Conservation (phyloP, 352 stramenopile genomes). For the Phytopythium oedochilum region DNA sequence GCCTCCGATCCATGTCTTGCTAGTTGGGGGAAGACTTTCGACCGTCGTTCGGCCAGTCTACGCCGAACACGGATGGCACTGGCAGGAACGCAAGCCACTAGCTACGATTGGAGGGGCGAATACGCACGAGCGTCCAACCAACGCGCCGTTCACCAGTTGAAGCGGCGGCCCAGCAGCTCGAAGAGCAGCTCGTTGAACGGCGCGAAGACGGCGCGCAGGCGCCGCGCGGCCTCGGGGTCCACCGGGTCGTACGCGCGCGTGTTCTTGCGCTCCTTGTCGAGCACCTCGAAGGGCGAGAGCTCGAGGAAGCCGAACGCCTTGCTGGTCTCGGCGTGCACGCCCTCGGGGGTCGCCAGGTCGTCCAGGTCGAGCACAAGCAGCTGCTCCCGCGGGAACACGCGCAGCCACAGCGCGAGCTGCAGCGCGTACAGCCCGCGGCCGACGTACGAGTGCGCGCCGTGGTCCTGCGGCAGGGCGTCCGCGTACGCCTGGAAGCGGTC, state of each 20-base stretch:
- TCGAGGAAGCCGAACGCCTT: slow-evolving; percentile 49
- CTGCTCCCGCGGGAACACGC: slow-evolving; percentile 78
- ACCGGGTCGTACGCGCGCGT: slow-evolving; percentile 51
- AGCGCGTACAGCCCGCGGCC: slow-evolving; percentile 90
- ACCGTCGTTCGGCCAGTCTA: no score
- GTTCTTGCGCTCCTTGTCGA: slow-evolving; percentile 63
- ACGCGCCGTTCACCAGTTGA: slow-evolving; percentile 26
- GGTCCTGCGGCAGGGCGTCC: slow-evolving; percentile 30
- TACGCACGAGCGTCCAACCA: no score
- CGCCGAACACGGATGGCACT: no score
- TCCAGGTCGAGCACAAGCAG: slow-evolving; percentile 89
- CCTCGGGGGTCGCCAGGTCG: slow-evolving; percentile 57
- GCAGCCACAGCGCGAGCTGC: slow-evolving; percentile 89
- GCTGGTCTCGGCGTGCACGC: slow-evolving; percentile 27
- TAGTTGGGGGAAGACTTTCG: no score
- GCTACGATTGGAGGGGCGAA: no score
- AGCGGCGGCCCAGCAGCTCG: slow-evolving; percentile 39
- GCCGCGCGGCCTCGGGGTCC: slow-evolving; percentile 15
- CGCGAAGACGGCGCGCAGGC: slow-evolving; percentile 57
- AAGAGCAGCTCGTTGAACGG: slow-evolving; percentile 68
- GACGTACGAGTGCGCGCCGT: slow-evolving; percentile 82
- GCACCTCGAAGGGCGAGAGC: slow-evolving; percentile 18
- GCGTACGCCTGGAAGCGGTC: slow-evolving; percentile 42
- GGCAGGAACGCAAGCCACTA: no score
- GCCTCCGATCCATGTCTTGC: no score